These are phyloP conservation scores for Boletus bicolor DNA, from an alignment of 768 basidiomycete genomes.

Conservation along the genomic window DNA sequence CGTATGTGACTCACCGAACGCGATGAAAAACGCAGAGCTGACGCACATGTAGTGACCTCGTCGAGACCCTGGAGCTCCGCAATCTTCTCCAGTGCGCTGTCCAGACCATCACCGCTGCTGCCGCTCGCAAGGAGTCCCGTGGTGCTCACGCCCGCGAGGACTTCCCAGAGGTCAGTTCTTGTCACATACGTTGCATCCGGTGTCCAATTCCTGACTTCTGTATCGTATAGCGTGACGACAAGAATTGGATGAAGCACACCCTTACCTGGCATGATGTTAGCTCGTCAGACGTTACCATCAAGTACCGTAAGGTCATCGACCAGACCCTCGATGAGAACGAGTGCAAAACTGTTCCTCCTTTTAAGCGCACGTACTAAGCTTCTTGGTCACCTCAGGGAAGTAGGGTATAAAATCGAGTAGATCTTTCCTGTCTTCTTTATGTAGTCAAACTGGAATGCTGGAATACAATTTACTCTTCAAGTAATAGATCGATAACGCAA, in stretches of 20 bases:
- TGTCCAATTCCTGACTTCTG: conserved; percentile 1
- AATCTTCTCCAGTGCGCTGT: conserved; percentile 94
- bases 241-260: conserved; percentile 93
- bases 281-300: conserved; percentile 81
- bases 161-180: conserved; percentile 73
- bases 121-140: conserved; percentile 94
- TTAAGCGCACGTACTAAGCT: conserved; percentile 88
- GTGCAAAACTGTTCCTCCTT: conserved; percentile 95
- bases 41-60: conserved; percentile 65
- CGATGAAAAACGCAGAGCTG: conserved; percentile 6
- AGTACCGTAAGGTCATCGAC: conserved; percentile 83
- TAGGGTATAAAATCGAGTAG: conserved; percentile 7
- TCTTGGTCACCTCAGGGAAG: neutral
- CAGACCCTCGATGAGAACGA: conserved; percentile 92
- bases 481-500: neutral
- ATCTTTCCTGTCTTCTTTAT: conserved; percentile 1
- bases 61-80: conserved; percentile 96
- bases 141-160: conserved; percentile 99
- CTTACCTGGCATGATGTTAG: conserved; percentile 82
- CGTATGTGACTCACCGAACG: conserved; percentile 50
- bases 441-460: conserved; percentile 8
- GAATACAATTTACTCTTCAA: conserved; percentile 12
- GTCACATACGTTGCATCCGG: neutral
- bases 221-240: conserved; percentile 75
- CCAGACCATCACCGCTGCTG: conserved; percentile 91